Base-by-base conservation (phyloP, 2,329 filamentous ascomycete species). In the Trichoderma koningii region DNA sequence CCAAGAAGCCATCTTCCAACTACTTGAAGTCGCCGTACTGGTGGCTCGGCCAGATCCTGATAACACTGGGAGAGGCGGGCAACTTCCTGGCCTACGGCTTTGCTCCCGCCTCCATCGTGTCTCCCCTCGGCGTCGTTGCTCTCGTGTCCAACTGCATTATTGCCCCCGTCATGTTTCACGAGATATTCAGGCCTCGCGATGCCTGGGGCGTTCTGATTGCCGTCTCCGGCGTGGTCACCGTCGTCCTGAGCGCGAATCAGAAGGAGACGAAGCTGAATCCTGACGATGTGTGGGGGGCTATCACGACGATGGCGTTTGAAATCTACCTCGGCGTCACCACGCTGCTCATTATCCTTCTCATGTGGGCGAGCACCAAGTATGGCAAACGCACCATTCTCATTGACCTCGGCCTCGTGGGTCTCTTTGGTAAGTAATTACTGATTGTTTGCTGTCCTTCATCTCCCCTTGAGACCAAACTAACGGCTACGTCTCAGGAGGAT, bases 81-180 rank as follows among this genome's bases (percentile, higher is more conserved):
- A 99, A 99, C 76, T 99, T 99, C 74, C 80, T 99, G 68, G 95
- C 95, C 0, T 99, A 99, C 73, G 95, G 95, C 26, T 99, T 99
- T 75, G 95, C 95, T 34, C 95, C 95, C 3, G 95, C 95, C 7
- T 98, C 95, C 15, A 97, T 99, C 71, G 95, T 99, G 48, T 97
- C 93, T 41, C 95, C 95, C 0, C 82, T 99, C 6, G 95, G 95
- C 10, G 95, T 99, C n/a, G 95, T 99, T 14, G 95, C 95, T 2
- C 82, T 99, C 68, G 89, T 99, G 52, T 97, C 93, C 51, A 99
- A 99, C 78, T 99, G 95, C 77, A 86, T 99, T 66, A 97, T 99
- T 74, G 95, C 95, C 2, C 95, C 95, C 0, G 88, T 95, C 68
- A 88, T 99, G 82, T 89, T 99, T 69, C 93, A 97, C 73, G 95